Evolutionary conservation across 192 early-diverging fungal genomes (phyloP), one percentile per base, ranked within the genome.

Genomic region (Backusella psychrophila): DNA sequence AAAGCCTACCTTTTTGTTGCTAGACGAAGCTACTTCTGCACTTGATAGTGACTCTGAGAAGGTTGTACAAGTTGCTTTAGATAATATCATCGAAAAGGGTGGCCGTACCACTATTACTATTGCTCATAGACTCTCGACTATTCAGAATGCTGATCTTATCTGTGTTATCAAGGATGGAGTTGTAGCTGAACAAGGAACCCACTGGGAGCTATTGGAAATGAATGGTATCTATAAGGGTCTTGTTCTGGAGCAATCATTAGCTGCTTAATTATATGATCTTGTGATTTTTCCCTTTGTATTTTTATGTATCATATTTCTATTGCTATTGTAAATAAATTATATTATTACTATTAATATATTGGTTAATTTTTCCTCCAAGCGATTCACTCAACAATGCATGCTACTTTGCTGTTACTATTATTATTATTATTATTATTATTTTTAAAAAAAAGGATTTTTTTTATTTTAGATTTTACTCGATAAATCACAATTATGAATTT

Each of bases 21-120:
- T 97, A 31, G 96, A 97, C 74, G 96, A 94, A 69, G 93, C 93
- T 38, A 94, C 93, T 3, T 89, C 89, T 31, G 92, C 93, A 12
- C 75, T 94, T 56, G 93, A 94, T 77, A 87, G 87, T 29, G 88
- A 90, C 68, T 87, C 88, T 66, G 93, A 94, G 78, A 89, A 90
- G 74, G 71, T 91, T 26, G 91, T 93, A 36, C 93, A 93, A 73
- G 86, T 82, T 38, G 90, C 91, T 15, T 74, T 93, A 14, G 93
- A 94, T 77, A 85, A 86, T 74, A 91, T 89, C 0, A 69, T 87
- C 33, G 80, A 85, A 71, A 85, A 75, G 34, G 56, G 82, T 44
- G 88, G 90, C 72, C 88, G 93, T 59, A 93, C 93, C 8, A 93
- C 93, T 21, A 84, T 94, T 26, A 85, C 89, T 9, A 90, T 94